These are phyloP conservation scores for Mycena pura DNA, from an alignment of 768 basidiomycete species.

Conservation along the genomic window DNA sequence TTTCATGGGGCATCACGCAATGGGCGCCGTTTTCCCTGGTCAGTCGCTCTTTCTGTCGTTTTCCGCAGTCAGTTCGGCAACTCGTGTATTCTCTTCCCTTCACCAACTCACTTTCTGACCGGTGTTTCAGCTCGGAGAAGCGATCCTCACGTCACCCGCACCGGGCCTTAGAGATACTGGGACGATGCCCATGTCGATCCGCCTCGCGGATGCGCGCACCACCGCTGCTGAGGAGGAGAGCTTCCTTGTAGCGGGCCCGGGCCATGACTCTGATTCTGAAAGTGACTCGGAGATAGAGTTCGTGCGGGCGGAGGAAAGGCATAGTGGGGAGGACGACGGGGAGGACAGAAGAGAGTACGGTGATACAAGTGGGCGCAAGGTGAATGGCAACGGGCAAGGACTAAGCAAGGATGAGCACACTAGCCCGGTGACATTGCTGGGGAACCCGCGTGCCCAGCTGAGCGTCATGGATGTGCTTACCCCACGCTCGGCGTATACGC, in stretches of 20 bases:
- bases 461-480: slow-evolving; percentile 51
- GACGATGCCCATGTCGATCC: slow-evolving; percentile 39
- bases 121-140: slow-evolving; percentile 72
- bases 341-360: neutral
- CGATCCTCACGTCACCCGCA: slow-evolving; percentile 75
- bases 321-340: neutral
- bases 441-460: slow-evolving; percentile 54
- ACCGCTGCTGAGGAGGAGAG: slow-evolving; percentile 37
- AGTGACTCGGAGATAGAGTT: neutral
- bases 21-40: slow-evolving; percentile 96
- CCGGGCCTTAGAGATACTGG: slow-evolving; percentile 38
- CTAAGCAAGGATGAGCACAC: slow-evolving; percentile 6
- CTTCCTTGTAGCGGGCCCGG: slow-evolving; percentile 18
- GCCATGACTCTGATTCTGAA: neutral
- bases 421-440: slow-evolving; percentile 38
- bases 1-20: slow-evolving; percentile 91
- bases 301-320: neutral
- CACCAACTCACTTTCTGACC: neutral
- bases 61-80: neutral
- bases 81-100: too few relatives aligned
- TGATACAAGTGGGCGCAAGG: neutral
- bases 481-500: slow-evolving; percentile 17
- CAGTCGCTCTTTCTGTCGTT: slow-evolving; percentile 30
- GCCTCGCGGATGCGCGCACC: slow-evolving; percentile 54
- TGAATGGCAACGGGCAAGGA: slow-evolving; percentile 8